Evolutionary conservation across 2,329 filamentous ascomycete species (phyloP), one percentile per base, ranked within the genome.

Genomic region (Colletotrichum cordylinicola): DNA sequence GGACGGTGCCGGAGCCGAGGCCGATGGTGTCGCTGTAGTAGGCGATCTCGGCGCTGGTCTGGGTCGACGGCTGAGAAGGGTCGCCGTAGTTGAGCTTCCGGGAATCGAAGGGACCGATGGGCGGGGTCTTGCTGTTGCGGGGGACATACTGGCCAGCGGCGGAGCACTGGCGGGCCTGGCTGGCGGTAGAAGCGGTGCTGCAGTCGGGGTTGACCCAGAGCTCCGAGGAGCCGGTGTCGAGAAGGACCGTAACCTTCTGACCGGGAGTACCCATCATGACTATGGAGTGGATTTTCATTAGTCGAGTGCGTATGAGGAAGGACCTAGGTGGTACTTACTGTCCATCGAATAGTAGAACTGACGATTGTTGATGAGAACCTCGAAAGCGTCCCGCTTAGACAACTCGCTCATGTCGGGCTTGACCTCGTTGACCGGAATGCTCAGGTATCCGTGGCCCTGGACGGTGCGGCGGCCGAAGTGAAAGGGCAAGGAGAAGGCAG

Each of bases 191-290:
- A 1, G 88, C 84, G 7, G 83, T 84, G 6, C 79, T 68, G 79
- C 89, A 91, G 68, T 86, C 82, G 2, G 89, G 89, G 75, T 91
- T 89, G 58, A 90, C 87, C 89, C 89, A 91, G 9, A 91, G 85
- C 79, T 90, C 88, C 77, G 87, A 87, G 7, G 89, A 91, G 18
- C 89, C 89, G 1, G 88, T 90, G 75, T 90, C 88, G 70, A 90
- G 83, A 48, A 89, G 84, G 43, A 90, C 86, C 13, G 86, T 85
- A 43, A 89, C 81, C 13, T 79, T 82, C 77, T 90, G 88, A 1
- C 82, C 80, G 7, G 86, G 84, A 1, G 82, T 84, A 33, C 88
- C 88, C 31, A 89, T 83, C 31, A 83, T 81, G 55, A 89, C 87
- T 89, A 16, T 70, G 43, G 13, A 48, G 43, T 48, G 43, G 6